Conservation (phyloP, 2,329 filamentous ascomycete species). For the Pyrenophora teres region DNA sequence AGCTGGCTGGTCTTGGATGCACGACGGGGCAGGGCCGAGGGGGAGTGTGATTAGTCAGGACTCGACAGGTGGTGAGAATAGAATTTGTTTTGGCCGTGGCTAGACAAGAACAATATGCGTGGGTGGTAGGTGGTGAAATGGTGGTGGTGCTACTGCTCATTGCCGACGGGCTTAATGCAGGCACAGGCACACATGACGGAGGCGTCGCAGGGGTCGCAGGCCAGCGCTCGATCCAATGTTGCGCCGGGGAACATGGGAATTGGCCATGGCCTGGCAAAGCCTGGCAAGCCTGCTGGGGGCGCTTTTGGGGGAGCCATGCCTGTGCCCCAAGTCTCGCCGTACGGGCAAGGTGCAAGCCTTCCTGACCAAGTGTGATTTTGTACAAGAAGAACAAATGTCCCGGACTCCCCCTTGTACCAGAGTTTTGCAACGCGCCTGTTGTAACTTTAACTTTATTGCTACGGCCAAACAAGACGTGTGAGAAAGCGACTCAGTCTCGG, state of each 20-base stretch:
- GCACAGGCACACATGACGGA: not conserved
- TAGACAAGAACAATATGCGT: no score
- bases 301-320: not conserved
- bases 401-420: not conserved
- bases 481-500: constrained; percentile 1
- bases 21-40: no score
- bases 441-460: constrained; percentile 4
- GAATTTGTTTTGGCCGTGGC: no score
- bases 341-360: constrained; percentile 1
- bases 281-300: constrained; percentile 1
- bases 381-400: constrained; percentile 20
- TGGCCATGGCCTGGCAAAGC: no score
- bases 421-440: not conserved
- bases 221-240: not conserved
- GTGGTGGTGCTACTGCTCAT: not conserved
- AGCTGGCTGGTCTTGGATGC: no score
- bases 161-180: constrained; percentile 8
- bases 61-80: no score
- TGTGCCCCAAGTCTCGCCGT: constrained; percentile 6
- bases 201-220: constrained; percentile 2
- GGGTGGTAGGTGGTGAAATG: not conserved
- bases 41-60: no score
- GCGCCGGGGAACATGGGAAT: constrained; percentile 1
- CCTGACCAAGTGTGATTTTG: constrained; percentile 4
- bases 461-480: constrained; percentile 1